Evolutionary conservation across 768 basidiomycete species (phyloP), one percentile per base, ranked within the genome.

Genomic region (Tephrocybe sp.): DNA sequence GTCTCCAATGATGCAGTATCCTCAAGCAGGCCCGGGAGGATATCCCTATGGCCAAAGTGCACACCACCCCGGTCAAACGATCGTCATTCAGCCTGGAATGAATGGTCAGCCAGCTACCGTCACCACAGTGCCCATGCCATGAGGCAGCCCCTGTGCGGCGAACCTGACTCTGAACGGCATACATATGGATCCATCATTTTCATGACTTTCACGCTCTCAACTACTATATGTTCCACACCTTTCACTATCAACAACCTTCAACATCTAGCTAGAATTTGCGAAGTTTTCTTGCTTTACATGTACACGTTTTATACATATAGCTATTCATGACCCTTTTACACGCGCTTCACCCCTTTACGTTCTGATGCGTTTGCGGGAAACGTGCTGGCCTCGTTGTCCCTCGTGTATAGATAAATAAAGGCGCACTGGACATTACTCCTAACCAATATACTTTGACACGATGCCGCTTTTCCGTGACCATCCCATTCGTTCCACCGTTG

Each of bases 51-150:
- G 62, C 24, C 66, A 74, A 40, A 52, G 30, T n/a, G 15, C 41
- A 33, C 27, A 18, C 55, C 15, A 60, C 15, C 79, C 80, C 44
- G 85, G 85, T 7, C 78, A 81, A 57, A 79, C 86, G 7, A 67
- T 86, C 54, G 68, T 89, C 39, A 82, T 90, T 53, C 85, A 86
- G 56, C 87, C 84, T 24, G 79, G 81, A 39, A 51, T 74, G 48
- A 77, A 80, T 53, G 85, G 86, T 30, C 74, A 71, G 31, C 76
- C 79, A 18, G 71, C 86, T 12, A 73, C 76, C n/a, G 68, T 89
- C 42, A 81, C 79, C 13, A 83, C 84, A 56, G 66, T 86, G 23
- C 83, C 79, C 18, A 64, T 75, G 61, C 50, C 37, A 29, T 47
- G 49, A 48, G 42, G 24, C 11, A 12, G 40, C 34, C 9, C 25